Evolutionary conservation across 164 flowering plant species (phyloP).

Genomic region (Vitis riparia): DNA sequence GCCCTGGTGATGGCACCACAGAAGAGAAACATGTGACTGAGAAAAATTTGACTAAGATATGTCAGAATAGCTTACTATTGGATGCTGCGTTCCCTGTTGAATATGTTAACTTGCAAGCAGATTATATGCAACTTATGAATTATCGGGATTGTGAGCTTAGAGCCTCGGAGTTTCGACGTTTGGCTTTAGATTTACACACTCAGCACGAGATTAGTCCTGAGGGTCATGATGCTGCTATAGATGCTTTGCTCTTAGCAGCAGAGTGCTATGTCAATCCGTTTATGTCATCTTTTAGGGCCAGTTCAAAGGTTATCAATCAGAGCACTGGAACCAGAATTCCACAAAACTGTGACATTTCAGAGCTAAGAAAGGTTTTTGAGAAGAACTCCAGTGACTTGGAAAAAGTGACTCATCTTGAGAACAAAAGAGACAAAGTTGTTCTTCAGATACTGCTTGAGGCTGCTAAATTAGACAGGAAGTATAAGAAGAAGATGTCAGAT

Average conservation of each 20-base stretch:
- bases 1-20: slow-evolving; percentile 21
- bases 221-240: slow-evolving; percentile 83
- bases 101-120: slow-evolving; percentile 65
- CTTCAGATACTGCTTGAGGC: slow-evolving; percentile 83
- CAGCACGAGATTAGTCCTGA: slow-evolving; percentile 54
- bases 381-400: slow-evolving; percentile 40
- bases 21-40: slow-evolving; percentile 34
- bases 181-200: slow-evolving; percentile 74
- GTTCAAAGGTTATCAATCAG: slow-evolving; percentile 25
- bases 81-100: slow-evolving; percentile 54
- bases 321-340: slow-evolving; percentile 15
- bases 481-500: slow-evolving; percentile 26
- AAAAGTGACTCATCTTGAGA: slow-evolving; percentile 59
- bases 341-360: slow-evolving; percentile 29
- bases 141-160: slow-evolving; percentile 66
- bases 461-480: slow-evolving; percentile 68
- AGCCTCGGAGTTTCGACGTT: slow-evolving; percentile 79
- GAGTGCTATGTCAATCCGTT: slow-evolving; percentile 90
- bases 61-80: slow-evolving; percentile 27
- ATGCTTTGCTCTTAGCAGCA: slow-evolving; percentile 89
- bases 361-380: slow-evolving; percentile 31
- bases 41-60: slow-evolving; percentile 17
- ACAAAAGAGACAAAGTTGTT: slow-evolving; percentile 71
- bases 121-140: slow-evolving; percentile 69
- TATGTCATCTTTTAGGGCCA: slow-evolving; percentile 44